Evolutionary conservation across 306 rosid genomes (phyloP), one percentile per base, ranked within the genome.

Genomic region (Lathyrus tuberosus): DNA sequence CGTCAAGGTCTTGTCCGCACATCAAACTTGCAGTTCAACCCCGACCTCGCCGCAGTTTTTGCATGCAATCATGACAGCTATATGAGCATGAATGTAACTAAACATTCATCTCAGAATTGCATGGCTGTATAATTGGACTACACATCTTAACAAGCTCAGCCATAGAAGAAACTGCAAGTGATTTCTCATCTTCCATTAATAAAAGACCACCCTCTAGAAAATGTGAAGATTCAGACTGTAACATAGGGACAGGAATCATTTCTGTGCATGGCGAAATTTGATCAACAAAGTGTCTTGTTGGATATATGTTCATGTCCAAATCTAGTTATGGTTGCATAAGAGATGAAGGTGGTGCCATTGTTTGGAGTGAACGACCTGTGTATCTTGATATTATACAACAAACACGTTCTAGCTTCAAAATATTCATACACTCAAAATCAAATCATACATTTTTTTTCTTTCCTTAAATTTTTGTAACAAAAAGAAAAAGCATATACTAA

Each of bases 301-400:
- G 77, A 78, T 90, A 94, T 4, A 90, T 90, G 78, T 80, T 82
- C 96, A 94, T 94, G 82, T 90, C 98, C 67, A 90, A 70, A 33
- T 90, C 96, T 77, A 94, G 65, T 5, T 95, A 90, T 1, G 92
- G 86, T 0, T 83, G 75, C 86, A 90, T 62, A 0, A 86, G 84
- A 5, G 82, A 53, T 8, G 80, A 53, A 10, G 84, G 63, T 8
- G 86, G 80, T 47, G 58, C 71, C 85, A 88, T 79, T 11, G 83
- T 57, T 76, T 78, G 87, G 42, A 90, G 74, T 71, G 81, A 49
- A 3, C 91, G 86, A 4, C 95, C 92, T 0, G 84, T 70, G 65
- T 83, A 88, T 79, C 96, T 75, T 42, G 97, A 74, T 3, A 90
- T 86, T 11, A 94, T 63, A 30, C 97, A 90, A 42, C 87, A 90